Evolutionary conservation across 1,284 basidiomycete species (phyloP).

Genomic region (Gymnopus androsaceus): DNA sequence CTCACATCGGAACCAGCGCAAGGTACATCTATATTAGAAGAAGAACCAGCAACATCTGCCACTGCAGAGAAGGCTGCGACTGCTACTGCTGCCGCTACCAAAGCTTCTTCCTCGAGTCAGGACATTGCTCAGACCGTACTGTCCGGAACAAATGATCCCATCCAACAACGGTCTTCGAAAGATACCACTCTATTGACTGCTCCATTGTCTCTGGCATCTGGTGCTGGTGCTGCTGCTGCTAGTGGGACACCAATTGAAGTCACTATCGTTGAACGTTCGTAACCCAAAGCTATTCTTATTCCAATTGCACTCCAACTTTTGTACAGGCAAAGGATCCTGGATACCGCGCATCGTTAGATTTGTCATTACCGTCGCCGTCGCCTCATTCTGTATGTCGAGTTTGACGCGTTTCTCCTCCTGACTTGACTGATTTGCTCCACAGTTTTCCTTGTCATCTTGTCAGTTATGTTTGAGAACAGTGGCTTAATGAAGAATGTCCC

Average conservation of each 20-base stretch:
- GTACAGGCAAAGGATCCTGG: constrained; percentile 66
- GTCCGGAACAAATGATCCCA: constrained; percentile 33
- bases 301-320: constrained; percentile 8
- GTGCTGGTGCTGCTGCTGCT: constrained; percentile 23
- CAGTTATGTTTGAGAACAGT: constrained; percentile 89
- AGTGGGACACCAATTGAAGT: constrained; percentile 71
- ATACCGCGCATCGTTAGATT: constrained; percentile 65
- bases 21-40: constrained; percentile 13
- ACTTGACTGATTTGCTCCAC: constrained; percentile 11
- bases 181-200: constrained; percentile 41
- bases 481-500: constrained; percentile 89
- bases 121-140: constrained; percentile 62
- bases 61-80: background rate
- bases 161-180: constrained; percentile 17
- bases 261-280: constrained; percentile 76
- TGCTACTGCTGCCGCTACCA: constrained; percentile 16
- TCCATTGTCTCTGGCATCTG: constrained; percentile 43
- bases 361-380: constrained; percentile 48
- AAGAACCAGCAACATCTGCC: background rate
- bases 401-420: background rate
- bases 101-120: constrained; percentile 32
- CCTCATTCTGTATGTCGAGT: constrained; percentile 51
- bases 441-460: constrained; percentile 83
- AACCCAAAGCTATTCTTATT: background rate
- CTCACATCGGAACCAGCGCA: constrained; percentile 16